Evolutionary conservation across 768 basidiomycete species (phyloP).

Genomic region (Panaeolus papilionaceus): DNA sequence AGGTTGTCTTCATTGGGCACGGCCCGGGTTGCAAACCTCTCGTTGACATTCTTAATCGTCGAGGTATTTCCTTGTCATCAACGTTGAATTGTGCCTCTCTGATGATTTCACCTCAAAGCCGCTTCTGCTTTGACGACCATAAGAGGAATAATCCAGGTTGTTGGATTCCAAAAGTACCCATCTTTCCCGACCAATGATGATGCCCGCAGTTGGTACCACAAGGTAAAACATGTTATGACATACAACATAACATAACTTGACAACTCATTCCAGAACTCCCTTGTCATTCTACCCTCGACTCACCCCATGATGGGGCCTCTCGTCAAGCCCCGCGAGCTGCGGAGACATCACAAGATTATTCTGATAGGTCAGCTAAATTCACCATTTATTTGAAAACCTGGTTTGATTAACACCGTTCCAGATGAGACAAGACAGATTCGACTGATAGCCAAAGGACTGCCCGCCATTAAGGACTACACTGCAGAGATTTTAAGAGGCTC

Average conservation of each 20-base stretch:
- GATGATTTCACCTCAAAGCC: slow-evolving; percentile 20
- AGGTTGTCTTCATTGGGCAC: slow-evolving; percentile 86
- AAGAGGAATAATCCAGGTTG: slow-evolving; percentile 78
- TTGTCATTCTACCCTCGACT: slow-evolving; percentile 69
- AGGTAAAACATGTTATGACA: slow-evolving; percentile 45
- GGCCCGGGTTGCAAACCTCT: slow-evolving; percentile 83
- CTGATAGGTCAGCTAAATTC: slow-evolving; percentile 57
- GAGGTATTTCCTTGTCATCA: slow-evolving; percentile 57
- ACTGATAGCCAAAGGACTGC: slow-evolving; percentile 71
- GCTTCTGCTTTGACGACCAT: slow-evolving; percentile 55
- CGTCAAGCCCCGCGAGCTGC: slow-evolving; percentile 49
- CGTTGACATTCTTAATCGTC: slow-evolving; percentile 72
- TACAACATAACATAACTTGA: slow-evolving; percentile 15
- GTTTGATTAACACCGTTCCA: slow-evolving; percentile 31
- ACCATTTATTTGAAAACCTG: background rate
- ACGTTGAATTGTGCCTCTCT: background rate
- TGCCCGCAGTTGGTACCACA: slow-evolving; percentile 74
- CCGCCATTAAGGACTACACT: slow-evolving; percentile 51
- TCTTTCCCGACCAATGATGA: slow-evolving; percentile 61
- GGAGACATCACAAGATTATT: slow-evolving; percentile 69
- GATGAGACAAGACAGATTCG: slow-evolving; percentile 78
- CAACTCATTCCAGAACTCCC: slow-evolving; percentile 63
- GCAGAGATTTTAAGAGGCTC: background rate
- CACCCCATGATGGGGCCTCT: slow-evolving; percentile 60
- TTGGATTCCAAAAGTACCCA: slow-evolving; percentile 67